phyloP scores from a whole-genome alignment of 1,284 basidiomycete genomes.

The Ustilago crameri region DNA sequence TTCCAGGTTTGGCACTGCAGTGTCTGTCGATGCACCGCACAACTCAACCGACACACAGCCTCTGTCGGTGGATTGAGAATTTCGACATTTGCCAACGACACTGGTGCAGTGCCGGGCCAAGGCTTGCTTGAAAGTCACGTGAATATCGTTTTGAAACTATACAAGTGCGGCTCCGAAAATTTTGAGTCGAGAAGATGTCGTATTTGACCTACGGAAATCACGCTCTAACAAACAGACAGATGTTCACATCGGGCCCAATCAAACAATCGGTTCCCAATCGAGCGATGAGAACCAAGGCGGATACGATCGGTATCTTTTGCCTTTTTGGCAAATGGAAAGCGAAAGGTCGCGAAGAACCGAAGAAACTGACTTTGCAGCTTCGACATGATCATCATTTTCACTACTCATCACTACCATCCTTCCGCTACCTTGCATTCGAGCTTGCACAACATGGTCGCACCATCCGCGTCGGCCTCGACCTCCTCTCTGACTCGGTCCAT shows the following conservation, averaged over 20 bases:
- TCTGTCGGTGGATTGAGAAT: too few species aligned
- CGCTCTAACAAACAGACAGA: neutral
- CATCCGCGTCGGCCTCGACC: conserved; percentile 21
- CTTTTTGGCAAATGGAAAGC: neutral
- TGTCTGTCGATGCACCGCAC: too few species aligned
- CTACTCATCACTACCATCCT: neutral
- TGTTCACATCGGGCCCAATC: too few species aligned
- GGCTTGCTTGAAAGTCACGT: too few species aligned
- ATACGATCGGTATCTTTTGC: neutral
- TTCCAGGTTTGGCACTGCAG: neutral
- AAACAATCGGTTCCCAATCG: neutral
- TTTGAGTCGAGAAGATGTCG: neutral
- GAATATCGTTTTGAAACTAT: too few species aligned
- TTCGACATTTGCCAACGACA: too few species aligned
- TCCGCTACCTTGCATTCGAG: neutral
- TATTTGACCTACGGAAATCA: neutral
- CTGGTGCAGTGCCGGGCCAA: too few species aligned
- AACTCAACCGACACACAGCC: too few species aligned
- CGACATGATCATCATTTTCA: neutral
- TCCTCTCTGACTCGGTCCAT: conserved; percentile 26
- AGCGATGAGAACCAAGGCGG: neutral
- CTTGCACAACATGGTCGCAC: conserved; percentile 16
- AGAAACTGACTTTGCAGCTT: too few species aligned
- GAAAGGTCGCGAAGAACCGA: conserved; percentile 3
- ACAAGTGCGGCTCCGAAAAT: neutral